A percentile compares a stretch with the other conserved stretches of the same genome.
Evolutionary conservation across 257 asterid genomes (phyloP).

Genomic region (Leonotis leonurus): DNA sequence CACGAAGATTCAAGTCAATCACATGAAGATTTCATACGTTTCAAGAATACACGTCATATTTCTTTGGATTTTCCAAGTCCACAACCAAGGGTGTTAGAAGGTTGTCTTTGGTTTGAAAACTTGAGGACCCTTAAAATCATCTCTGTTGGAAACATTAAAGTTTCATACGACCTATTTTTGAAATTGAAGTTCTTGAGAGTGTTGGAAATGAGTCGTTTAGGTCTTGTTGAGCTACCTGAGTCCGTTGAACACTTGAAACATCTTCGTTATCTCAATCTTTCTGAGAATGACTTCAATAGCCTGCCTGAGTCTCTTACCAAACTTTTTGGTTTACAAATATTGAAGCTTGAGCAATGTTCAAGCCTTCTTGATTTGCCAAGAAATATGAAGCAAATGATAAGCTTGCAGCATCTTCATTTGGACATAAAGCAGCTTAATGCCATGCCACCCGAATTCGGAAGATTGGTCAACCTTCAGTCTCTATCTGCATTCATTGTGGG

Average conservation of each 20-base stretch:
- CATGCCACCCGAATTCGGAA: conserved; percentile 29
- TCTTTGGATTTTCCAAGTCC: conserved; percentile 3
- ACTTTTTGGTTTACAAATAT: conserved; percentile 22
- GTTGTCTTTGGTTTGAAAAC: conserved; percentile 17
- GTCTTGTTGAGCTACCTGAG: conserved; percentile 27
- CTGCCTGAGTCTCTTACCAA: conserved; percentile 26
- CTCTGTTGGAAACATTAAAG: neutral
- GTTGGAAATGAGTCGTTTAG: conserved; percentile 27
- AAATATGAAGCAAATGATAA: conserved; percentile 23
- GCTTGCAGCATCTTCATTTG: conserved; percentile 24
- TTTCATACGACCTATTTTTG: conserved; percentile 21
- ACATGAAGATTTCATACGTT: neutral
- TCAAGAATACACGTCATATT: conserved; percentile 22
- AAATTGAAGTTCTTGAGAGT: conserved; percentile 31
- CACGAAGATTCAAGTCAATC: neutral
- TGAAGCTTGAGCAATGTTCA: conserved; percentile 24
- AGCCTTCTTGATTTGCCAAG: conserved; percentile 18
- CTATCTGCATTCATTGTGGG: conserved; percentile 27
- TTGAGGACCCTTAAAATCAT: conserved; percentile 28
- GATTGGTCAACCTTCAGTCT: conserved; percentile 26
- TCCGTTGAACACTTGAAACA: conserved; percentile 24
- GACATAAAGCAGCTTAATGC: conserved; percentile 3
- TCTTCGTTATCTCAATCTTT: conserved; percentile 43
- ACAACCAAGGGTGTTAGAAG: neutral
- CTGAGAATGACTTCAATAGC: conserved; percentile 21